phyloP scores from a whole-genome alignment of 768 basidiomycete species.

The Arthromyces matolae region DNA sequence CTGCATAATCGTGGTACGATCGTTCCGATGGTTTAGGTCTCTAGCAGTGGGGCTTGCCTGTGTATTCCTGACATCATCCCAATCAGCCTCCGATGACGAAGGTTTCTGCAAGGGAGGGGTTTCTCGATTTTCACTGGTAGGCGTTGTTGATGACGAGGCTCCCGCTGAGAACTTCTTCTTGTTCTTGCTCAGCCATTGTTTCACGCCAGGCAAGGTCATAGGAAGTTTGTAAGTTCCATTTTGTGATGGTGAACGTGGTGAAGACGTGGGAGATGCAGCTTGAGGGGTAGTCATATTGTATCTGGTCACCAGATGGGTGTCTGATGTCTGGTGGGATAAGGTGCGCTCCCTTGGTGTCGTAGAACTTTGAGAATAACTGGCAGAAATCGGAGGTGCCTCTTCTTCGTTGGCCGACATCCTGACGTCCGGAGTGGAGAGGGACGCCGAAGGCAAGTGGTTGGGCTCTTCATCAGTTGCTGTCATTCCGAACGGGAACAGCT shows the following conservation, averaged over 20 bases:
- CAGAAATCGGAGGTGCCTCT: conserved; percentile 43
- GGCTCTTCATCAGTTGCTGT: conserved; percentile 66
- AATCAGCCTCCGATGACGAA: conserved; percentile 69
- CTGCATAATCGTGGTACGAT: conserved; percentile 8
- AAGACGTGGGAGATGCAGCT: conserved; percentile 38
- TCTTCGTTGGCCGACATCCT: conserved; percentile 42
- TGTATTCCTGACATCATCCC: conserved; percentile 59
- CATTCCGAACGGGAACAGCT: conserved; percentile 88
- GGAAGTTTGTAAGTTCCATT: conserved; percentile 51
- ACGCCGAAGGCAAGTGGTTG: conserved; percentile 47
- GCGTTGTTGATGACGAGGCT: conserved; percentile 20
- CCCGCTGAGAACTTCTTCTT: conserved; percentile 50
- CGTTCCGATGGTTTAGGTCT: conserved; percentile 16
- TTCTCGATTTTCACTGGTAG: conserved; percentile 27
- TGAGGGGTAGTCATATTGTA: conserved; percentile 46
- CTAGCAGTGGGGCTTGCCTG: conserved; percentile 46
- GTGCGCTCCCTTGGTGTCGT: conserved; percentile 56
- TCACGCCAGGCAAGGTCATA: conserved; percentile 73
- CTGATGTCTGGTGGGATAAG: conserved; percentile 66
- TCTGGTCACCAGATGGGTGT: conserved; percentile 58
- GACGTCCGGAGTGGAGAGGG: conserved; percentile 43
- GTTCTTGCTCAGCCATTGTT: conserved; percentile 70
- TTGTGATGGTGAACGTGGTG: conserved; percentile 36
- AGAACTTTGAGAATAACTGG: conserved; percentile 43
- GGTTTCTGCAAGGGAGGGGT: conserved; percentile 53